These are phyloP conservation scores for Amanita bisporigera DNA, from an alignment of 1,284 basidiomycete species.

Conservation along the genomic window DNA sequence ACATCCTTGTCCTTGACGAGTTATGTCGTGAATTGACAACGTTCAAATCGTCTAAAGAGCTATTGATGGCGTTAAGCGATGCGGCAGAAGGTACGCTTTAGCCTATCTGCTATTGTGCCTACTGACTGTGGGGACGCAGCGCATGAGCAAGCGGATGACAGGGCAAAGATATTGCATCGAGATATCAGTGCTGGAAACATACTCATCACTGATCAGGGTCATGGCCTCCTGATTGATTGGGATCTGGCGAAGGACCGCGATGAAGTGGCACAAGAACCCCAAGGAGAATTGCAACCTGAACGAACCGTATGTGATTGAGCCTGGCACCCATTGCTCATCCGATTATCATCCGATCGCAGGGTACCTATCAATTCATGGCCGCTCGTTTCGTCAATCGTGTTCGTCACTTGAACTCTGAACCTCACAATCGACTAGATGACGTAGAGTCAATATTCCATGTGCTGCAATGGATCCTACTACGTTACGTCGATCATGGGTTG, in stretches of 20 bases:
- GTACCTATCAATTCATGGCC: too few species aligned
- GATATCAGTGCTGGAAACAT: slow-evolving; percentile 21
- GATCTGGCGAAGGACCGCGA: slow-evolving; percentile 13
- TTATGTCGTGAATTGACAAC: neutral
- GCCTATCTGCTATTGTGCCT: neutral
- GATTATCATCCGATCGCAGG: too few species aligned
- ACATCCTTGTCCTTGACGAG: slow-evolving; percentile 8
- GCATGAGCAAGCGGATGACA: slow-evolving; percentile 1
- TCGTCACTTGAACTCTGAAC: too few species aligned
- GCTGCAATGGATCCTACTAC: too few species aligned
- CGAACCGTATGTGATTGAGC: too few species aligned
- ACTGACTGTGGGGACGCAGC: slow-evolving; percentile 4
- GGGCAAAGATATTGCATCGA: slow-evolving; percentile 14
- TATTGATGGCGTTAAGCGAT: slow-evolving; percentile 10
- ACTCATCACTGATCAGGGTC: neutral
- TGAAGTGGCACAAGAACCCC: neutral
- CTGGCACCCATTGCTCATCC: too few species aligned
- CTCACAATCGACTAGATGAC: too few species aligned
- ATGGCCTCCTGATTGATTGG: slow-evolving; percentile 22
- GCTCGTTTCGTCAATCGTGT: too few species aligned
- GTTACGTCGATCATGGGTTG: too few species aligned
- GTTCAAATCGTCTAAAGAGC: slow-evolving; percentile 3
- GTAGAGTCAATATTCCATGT: too few species aligned
- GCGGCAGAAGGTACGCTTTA: slow-evolving; percentile 10
- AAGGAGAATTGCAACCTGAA: neutral